phyloP scores from a whole-genome alignment of 441 rosid genomes.

The Breynia disticha region DNA sequence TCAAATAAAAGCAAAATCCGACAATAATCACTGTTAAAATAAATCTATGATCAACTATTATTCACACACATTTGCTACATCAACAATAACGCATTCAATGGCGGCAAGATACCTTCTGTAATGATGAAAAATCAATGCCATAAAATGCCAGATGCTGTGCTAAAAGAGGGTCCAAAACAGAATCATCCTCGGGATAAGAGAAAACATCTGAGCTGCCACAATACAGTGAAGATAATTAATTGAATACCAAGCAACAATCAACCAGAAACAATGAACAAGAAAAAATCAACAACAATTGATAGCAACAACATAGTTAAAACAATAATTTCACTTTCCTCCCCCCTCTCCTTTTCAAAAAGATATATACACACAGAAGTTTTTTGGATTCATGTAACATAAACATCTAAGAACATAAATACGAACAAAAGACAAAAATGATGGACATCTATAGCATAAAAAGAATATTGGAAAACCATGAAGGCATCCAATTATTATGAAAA shows the following conservation, averaged over 20 bases:
- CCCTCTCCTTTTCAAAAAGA: no score
- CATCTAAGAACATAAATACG: background rate
- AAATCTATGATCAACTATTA: no score
- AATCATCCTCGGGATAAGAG: slow-evolving; percentile 88
- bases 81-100: slow-evolving; percentile 6
- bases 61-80: no score
- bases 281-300: no score
- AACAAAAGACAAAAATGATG: no score
- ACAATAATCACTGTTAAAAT: no score
- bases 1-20: no score
- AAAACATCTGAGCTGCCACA: slow-evolving; percentile 97
- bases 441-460: background rate
- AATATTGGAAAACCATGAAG: background rate
- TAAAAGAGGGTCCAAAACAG: slow-evolving; percentile 83
- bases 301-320: no score
- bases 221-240: slow-evolving; percentile 30
- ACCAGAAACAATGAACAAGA: background rate
- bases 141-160: slow-evolving; percentile 89
- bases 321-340: no score
- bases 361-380: background rate
- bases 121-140: slow-evolving; percentile 94
- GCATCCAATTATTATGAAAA: background rate
- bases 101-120: slow-evolving; percentile 61
- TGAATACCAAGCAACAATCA: slow-evolving; percentile 9
- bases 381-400: background rate